These are phyloP conservation scores for Erodium maritimum DNA, from an alignment of 345 rosid species.

Conservation along the genomic window DNA sequence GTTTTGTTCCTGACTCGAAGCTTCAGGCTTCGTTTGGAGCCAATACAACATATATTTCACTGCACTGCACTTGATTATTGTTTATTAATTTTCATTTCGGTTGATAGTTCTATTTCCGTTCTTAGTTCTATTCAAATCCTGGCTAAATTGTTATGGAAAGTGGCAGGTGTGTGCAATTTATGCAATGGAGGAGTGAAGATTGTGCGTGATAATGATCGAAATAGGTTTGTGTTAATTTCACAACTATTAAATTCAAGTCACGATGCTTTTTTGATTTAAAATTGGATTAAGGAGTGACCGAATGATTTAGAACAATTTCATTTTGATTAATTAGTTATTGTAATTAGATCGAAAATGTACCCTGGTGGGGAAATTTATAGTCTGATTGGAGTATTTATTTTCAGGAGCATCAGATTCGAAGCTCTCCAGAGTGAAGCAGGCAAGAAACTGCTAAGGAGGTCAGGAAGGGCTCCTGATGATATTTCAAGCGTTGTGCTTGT, in stretches of 20 bases:
- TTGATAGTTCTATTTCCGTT: background rate
- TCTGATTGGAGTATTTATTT: background rate
- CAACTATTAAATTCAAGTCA: background rate
- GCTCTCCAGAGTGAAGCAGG: slow-evolving; percentile 90
- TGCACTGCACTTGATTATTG: no score
- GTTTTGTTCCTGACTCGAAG: background rate
- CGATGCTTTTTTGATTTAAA: background rate
- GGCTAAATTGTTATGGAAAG: background rate
- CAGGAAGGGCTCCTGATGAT: slow-evolving; percentile 93
- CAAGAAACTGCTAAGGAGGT: slow-evolving; percentile 52
- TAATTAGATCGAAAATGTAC: no score
- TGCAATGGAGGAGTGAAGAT: slow-evolving; percentile 87
- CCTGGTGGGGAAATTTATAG: no score
- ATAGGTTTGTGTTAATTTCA: slow-evolving; percentile 31
- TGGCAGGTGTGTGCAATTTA: slow-evolving; percentile 66
- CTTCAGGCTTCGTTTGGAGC: background rate
- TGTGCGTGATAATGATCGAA: slow-evolving; percentile 56
- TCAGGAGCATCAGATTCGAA: slow-evolving; percentile 73
- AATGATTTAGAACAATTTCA: background rate
- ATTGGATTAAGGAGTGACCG: background rate
- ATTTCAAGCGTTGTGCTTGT: slow-evolving; percentile 87
- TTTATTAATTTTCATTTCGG: background rate
- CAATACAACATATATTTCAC: no score
- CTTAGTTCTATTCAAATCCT: background rate
- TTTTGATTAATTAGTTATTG: background rate